Evolutionary conservation across 441 rosid genomes (phyloP).

Genomic region (Dalechampia spathulata): DNA sequence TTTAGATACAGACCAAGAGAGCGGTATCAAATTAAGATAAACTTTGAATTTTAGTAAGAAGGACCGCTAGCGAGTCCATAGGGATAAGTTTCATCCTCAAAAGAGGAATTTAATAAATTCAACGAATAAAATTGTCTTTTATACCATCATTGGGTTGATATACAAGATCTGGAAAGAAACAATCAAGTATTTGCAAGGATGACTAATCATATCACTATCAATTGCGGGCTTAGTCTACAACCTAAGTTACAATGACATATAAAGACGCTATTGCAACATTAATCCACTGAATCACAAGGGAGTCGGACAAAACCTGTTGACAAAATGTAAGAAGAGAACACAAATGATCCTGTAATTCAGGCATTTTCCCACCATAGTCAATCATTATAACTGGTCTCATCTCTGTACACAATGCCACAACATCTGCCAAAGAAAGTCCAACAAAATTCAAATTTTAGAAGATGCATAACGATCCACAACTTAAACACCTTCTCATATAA

Average conservation of each 20-base stretch:
- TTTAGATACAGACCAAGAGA: too few species aligned
- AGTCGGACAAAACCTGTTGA: constrained; percentile 40
- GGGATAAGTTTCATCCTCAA: too few species aligned
- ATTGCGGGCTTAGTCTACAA: too few species aligned
- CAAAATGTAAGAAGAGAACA: constrained; percentile 51
- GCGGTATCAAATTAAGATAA: too few species aligned
- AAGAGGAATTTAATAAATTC: too few species aligned
- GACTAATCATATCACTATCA: too few species aligned
- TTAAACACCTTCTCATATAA: not conserved
- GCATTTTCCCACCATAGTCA: constrained; percentile 94
- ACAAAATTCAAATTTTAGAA: constrained; percentile 2
- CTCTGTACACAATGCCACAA: constrained; percentile 60
- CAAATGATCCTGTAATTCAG: constrained; percentile 65
- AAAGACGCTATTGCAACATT: not conserved
- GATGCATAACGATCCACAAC: not conserved
- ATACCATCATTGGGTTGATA: too few species aligned
- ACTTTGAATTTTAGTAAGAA: too few species aligned
- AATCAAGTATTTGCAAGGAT: too few species aligned
- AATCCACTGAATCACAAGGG: not conserved
- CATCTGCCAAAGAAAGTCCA: constrained; percentile 40
- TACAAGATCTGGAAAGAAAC: too few species aligned
- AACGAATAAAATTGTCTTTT: too few species aligned
- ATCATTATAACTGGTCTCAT: constrained; percentile 94
- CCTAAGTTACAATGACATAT: not conserved
- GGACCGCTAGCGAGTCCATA: too few species aligned